A percentile compares a stretch with the other conserved stretches of the same genome.
These are phyloP conservation scores for Pseudozyma pruni DNA, from an alignment of 1,284 basidiomycete species.

Conservation along the genomic window DNA sequence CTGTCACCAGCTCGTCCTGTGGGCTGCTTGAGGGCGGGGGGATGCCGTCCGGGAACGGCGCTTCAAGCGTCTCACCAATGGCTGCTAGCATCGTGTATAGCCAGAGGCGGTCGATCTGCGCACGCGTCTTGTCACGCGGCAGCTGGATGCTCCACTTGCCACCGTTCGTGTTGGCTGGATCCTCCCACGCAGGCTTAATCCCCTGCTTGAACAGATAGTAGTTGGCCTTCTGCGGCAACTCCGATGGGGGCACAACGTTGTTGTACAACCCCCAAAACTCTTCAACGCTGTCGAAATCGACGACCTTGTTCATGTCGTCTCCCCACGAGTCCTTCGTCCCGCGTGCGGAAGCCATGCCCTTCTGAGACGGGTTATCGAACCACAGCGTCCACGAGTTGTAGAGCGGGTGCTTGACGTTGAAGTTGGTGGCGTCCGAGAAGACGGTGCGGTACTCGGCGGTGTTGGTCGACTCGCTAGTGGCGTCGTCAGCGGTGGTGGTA, in stretches of 20 bases:
- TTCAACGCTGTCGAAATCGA: constrained; percentile 63
- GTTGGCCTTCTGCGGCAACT: constrained; percentile 92
- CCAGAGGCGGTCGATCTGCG: constrained; percentile 92
- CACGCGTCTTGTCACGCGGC: constrained; percentile 90
- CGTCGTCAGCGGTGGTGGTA: constrained; percentile 8
- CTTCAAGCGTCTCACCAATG: constrained; percentile 66
- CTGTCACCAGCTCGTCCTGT: constrained; percentile 61
- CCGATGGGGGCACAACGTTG: constrained; percentile 96
- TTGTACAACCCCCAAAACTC: constrained; percentile 78
- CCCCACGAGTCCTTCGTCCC: constrained; percentile 66
- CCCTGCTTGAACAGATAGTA: constrained; percentile 97
- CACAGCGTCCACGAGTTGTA: constrained; percentile 66
- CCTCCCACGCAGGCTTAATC: constrained; percentile 88
- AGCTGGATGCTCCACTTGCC: constrained; percentile 99
- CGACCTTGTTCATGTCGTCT: constrained; percentile 66
- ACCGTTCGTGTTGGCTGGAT: constrained; percentile 92
- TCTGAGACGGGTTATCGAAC: constrained; percentile 67
- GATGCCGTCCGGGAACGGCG: constrained; percentile 48
- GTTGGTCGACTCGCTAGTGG: too few relatives aligned
- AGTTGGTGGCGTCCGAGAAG: constrained; percentile 64
- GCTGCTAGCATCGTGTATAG: constrained; percentile 78
- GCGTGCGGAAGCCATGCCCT: constrained; percentile 56
- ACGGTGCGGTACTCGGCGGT: constrained; percentile 60
- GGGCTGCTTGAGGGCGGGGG: constrained; percentile 38
- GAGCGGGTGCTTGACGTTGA: constrained; percentile 67